Percentiles rank a stretch among this genome's conserved stretches.
Conservation (phyloP, 805 yeast species). For the Wickerhamiella qilinensis region DNA sequence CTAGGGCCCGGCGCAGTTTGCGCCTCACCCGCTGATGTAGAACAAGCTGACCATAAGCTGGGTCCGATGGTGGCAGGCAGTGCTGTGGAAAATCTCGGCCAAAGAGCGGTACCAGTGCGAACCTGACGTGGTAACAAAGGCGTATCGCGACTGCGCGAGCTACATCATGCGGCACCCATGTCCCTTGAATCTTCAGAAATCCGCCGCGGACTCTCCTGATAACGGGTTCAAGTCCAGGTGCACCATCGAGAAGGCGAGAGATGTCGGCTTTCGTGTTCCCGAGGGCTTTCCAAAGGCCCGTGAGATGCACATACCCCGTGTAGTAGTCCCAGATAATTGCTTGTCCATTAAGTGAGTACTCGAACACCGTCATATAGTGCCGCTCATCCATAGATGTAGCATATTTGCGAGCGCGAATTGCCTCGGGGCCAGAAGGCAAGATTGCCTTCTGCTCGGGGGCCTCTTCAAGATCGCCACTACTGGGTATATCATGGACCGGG, state of each 20-base stretch:
- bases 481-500: constrained; percentile 17
- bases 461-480: constrained; percentile 6
- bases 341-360: constrained; percentile 50
- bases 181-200: constrained; percentile 80
- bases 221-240: constrained; percentile 45
- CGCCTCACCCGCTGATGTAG: no score
- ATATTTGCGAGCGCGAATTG: constrained; percentile 26
- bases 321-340: constrained; percentile 76
- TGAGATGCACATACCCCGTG: constrained; percentile 73
- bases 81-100: constrained; percentile 50
- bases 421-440: constrained; percentile 10
- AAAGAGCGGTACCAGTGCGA: constrained; percentile 61
- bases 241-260: constrained; percentile 45
- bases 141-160: constrained; percentile 53
- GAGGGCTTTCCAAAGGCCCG: constrained; percentile 73
- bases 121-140: constrained; percentile 66
- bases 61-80: constrained; percentile 43
- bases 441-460: constrained; percentile 5
- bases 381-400: constrained; percentile 64
- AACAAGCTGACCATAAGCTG: constrained; percentile 48
- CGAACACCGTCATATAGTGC: constrained; percentile 51
- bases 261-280: constrained; percentile 63
- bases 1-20: no score
- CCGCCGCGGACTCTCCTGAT: constrained; percentile 78
- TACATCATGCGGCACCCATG: constrained; percentile 68